Evolutionary conservation across 176 grass and related monocot species (phyloP).

Genomic region (Musa acuminata): DNA sequence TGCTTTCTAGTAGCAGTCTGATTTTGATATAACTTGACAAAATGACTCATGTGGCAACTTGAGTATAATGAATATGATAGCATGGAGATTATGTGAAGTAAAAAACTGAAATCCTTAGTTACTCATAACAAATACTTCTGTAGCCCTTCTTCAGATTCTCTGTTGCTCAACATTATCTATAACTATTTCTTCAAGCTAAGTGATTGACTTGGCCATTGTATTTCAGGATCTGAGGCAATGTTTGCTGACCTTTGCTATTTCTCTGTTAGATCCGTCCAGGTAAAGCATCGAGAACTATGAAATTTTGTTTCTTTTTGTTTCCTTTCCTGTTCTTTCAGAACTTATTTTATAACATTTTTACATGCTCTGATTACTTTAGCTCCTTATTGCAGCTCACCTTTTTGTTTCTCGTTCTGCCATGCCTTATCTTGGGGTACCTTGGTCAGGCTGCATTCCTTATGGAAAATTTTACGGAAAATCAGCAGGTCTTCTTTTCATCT

Average conservation of each 20-base stretch:
- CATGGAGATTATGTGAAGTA: neutral
- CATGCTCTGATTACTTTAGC: conserved; percentile 12
- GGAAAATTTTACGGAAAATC: conserved; percentile 69
- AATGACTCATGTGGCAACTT: neutral
- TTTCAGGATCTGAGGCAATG: conserved; percentile 96
- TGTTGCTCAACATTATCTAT: neutral
- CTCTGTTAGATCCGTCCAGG: conserved; percentile 95
- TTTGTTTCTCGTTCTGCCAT: conserved; percentile 87
- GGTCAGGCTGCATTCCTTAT: conserved; percentile 95
- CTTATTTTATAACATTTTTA: conserved; percentile 26
- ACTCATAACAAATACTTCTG: neutral
- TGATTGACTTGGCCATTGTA: conserved; percentile 7
- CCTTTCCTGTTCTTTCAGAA: conserved; percentile 19
- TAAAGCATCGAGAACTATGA: conserved; percentile 20
- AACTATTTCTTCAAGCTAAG: no score
- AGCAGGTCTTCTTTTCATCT: conserved; percentile 98
- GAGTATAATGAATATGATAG: no score
- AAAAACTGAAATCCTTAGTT: no score
- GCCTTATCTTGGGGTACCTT: conserved; percentile 90
- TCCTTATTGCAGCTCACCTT: conserved; percentile 71
- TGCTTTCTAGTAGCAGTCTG: neutral
- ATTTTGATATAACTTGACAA: neutral
- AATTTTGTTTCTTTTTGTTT: conserved; percentile 10
- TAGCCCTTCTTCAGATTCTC: neutral
- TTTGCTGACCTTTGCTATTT: conserved; percentile 99